Evolutionary conservation across 192 early-diverging fungal species (phyloP).

Genomic region (Chytriomyces confervae): DNA sequence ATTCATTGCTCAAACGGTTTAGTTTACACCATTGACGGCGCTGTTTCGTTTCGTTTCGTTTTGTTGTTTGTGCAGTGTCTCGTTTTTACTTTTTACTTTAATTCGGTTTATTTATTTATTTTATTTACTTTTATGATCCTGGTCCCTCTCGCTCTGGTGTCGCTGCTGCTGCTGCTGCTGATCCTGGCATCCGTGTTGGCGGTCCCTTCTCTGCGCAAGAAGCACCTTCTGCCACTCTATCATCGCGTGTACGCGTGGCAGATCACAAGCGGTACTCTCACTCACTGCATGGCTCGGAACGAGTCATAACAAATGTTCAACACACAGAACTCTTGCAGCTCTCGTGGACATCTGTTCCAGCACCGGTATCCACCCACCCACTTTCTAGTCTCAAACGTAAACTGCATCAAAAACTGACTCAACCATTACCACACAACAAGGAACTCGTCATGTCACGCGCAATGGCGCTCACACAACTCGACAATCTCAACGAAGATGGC

Average conservation of each 20-base stretch:
- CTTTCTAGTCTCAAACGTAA: not conserved
- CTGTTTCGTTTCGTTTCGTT: too few species aligned
- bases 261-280: constrained; percentile 3
- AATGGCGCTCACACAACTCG: constrained; percentile 21
- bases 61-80: too few species aligned
- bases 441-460: constrained; percentile 27
- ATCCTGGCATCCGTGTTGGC: not conserved
- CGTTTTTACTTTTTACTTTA: too few species aligned
- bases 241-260: not conserved
- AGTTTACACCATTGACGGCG: too few species aligned
- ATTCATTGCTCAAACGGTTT: too few species aligned
- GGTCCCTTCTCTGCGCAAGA: not conserved
- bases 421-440: not conserved
- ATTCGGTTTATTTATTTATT: too few species aligned
- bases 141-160: too few species aligned
- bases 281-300: not conserved
- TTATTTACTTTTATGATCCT: too few species aligned
- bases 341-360: not conserved
- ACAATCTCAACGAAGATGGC: constrained; percentile 1
- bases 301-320: not conserved
- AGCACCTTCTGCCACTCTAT: not conserved
- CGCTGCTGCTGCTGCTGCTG: not conserved
- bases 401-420: not conserved
- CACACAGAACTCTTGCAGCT: not conserved
- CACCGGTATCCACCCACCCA: not conserved